A percentile compares a stretch with the other conserved stretches of the same genome.
These are phyloP conservation scores for Nicotiana otophora DNA, from an alignment of 257 asterid species.

Conservation along the genomic window DNA sequence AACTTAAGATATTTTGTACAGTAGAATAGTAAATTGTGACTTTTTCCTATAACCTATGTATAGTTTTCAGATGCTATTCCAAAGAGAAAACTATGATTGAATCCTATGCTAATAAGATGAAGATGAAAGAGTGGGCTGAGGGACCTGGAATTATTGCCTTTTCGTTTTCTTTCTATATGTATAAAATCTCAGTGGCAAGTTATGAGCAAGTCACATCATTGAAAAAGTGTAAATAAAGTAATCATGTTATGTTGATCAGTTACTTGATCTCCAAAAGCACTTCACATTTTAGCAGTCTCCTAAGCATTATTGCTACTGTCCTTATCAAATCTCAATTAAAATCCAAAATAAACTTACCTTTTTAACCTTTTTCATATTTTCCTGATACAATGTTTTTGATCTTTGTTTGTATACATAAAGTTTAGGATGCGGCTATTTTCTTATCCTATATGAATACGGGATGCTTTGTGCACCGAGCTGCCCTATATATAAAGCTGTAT, in stretches of 20 bases:
- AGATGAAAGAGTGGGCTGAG: constrained; percentile 3
- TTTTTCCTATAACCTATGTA: background rate
- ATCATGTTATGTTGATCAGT: constrained; percentile 11
- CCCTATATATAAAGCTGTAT: background rate
- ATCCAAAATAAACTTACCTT: background rate
- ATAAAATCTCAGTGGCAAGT: constrained; percentile 3
- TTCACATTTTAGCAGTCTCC: constrained; percentile 3
- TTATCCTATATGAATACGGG: too few species aligned
- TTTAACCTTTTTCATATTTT: background rate
- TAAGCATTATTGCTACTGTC: background rate
- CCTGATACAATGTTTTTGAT: background rate
- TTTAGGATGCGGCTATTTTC: too few species aligned
- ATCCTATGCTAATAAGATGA: background rate
- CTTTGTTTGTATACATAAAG: background rate
- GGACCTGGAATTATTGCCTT: background rate
- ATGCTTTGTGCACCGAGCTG: too few species aligned
- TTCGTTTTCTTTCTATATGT: background rate
- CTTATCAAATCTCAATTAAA: constrained; percentile 1
- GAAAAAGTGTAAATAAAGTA: constrained; percentile 10
- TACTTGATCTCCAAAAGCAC: constrained; percentile 3
- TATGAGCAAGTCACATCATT: constrained; percentile 6
- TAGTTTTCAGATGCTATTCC: background rate
- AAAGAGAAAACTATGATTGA: background rate
- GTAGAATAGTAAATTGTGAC: background rate
- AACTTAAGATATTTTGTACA: background rate